Evolutionary conservation across 805 yeast species (phyloP).

Genomic region (Teunomyces stri): DNA sequence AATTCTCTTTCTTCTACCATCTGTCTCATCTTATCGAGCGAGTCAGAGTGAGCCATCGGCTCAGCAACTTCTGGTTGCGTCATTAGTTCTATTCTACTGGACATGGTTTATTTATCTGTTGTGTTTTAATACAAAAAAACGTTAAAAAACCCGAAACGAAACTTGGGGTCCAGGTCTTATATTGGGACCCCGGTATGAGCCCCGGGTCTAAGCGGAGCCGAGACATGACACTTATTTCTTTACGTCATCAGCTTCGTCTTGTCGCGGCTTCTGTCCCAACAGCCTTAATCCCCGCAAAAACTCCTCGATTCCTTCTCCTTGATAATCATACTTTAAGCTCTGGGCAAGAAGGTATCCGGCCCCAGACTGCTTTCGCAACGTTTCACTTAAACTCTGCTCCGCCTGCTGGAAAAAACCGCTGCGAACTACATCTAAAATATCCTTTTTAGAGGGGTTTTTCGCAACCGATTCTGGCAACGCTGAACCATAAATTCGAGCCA

Average conservation of each 20-base stretch:
- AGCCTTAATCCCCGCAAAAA: slow-evolving; percentile 45
- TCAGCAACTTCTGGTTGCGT: slow-evolving; percentile 22
- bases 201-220: not conserved
- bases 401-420: slow-evolving; percentile 50
- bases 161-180: not conserved
- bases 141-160: not conserved
- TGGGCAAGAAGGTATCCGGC: slow-evolving; percentile 50
- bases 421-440: slow-evolving; percentile 42
- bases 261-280: slow-evolving; percentile 15
- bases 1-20: slow-evolving; percentile 20
- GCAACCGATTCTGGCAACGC: slow-evolving; percentile 45
- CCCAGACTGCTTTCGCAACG: slow-evolving; percentile 37
- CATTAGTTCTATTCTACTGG: slow-evolving; percentile 18
- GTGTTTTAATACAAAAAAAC: not conserved
- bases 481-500: slow-evolving; percentile 31
- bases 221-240: not conserved
- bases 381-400: slow-evolving; percentile 39
- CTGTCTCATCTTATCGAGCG: slow-evolving; percentile 23
- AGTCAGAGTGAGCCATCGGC: slow-evolving; percentile 8
- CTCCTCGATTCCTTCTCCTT: slow-evolving; percentile 55
- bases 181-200: not conserved
- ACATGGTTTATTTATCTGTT: slow-evolving; percentile 17
- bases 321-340: slow-evolving; percentile 47
- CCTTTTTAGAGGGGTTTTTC: slow-evolving; percentile 29
- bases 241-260: slow-evolving; percentile 6